Base-by-base conservation (phyloP, 1,284 basidiomycete species). In the Leccinum angustisporum region DNA sequence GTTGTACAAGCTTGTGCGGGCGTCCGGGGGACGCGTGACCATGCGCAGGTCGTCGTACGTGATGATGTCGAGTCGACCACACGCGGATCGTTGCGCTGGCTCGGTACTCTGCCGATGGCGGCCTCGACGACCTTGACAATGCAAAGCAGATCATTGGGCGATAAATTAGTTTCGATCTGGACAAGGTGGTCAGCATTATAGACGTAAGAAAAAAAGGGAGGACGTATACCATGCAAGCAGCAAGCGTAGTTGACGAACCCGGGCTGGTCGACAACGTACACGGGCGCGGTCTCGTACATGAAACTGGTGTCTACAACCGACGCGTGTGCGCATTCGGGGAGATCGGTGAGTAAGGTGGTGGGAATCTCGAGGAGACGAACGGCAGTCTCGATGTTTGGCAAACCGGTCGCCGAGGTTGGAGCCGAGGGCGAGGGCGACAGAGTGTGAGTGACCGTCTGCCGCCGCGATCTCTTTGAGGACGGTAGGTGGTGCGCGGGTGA, bases 231-330 rank as follows among this genome's bases (percentile, higher is more conserved):
- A 95, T 81, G 66, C 95, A 92, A 9, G 92, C 94, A 61, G 66
- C 95, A 92, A 9, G 92, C 94, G 61, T 92, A 93, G 72, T 99
- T 99, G 64, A 93, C 84, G 76, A 99, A 99, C 33, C 81, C 77
- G 27, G 91, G 92, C 75, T 99, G 97, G 65, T 97, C 89, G 16
- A 85, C 84, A 27, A 97, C 88, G 75, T 99, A 99, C 97, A 98
- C 98, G 0, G 97, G 95, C 21, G 88, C 82, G 18, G 91, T 96
- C 77, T 98, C 91, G 74, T 99, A 99, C 77, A 99, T 76, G 76
- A 96, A 94, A 71, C 94, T 95, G 0, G 94, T 96, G 67, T 93
- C 83, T 30, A 91, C 77, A 14, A 96, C 78, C 14, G 70, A 72
- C 4, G 87, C 76, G 18, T 68, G 63, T 1, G 65, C 63, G 11